Percentiles rank a stretch among this genome's conserved stretches.
phyloP scores from a whole-genome alignment of 2,329 filamentous ascomycete genomes.

The Cercospora sp. region DNA sequence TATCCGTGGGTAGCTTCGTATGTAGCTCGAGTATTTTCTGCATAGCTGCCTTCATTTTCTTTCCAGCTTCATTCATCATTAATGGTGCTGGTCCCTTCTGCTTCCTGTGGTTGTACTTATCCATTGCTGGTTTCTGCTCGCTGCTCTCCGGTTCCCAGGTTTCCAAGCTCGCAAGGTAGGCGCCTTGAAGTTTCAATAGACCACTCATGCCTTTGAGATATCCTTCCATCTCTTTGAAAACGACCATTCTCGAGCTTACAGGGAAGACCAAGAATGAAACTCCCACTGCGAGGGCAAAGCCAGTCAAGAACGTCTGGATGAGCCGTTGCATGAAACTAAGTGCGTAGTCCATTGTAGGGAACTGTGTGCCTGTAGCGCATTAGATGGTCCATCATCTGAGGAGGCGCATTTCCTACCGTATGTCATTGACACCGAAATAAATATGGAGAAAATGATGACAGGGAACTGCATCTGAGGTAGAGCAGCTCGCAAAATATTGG shows the following conservation, averaged over 20 bases:
- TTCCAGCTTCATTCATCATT: conserved; percentile 29
- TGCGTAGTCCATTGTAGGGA: conserved; percentile 56
- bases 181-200: conserved; percentile 60
- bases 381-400: not conserved
- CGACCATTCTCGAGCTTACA: conserved; percentile 62
- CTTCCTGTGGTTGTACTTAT: not conserved
- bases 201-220: conserved; percentile 58
- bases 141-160: conserved; percentile 49
- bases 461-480: conserved; percentile 68
- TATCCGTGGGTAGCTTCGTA: conserved; percentile 66
- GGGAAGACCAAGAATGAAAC: conserved; percentile 68
- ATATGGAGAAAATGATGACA: conserved; percentile 68
- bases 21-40: conserved; percentile 53
- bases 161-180: conserved; percentile 65
- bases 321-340: conserved; percentile 57
- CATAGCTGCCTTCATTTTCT: conserved; percentile 37
- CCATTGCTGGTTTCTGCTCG: not conserved
- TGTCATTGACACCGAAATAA: conserved; percentile 64
- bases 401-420: conserved; percentile 46
- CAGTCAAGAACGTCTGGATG: conserved; percentile 63
- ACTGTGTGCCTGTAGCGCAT: conserved; percentile 44
- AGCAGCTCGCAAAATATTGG: conserved; percentile 65
- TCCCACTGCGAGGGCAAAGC: conserved; percentile 62
- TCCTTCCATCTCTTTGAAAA: conserved; percentile 63
- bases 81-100: conserved; percentile 4